Evolutionary conservation across 2,329 filamentous ascomycete genomes (phyloP), one percentile per base, ranked within the genome.

Genomic region (Diaporthe batatas): DNA sequence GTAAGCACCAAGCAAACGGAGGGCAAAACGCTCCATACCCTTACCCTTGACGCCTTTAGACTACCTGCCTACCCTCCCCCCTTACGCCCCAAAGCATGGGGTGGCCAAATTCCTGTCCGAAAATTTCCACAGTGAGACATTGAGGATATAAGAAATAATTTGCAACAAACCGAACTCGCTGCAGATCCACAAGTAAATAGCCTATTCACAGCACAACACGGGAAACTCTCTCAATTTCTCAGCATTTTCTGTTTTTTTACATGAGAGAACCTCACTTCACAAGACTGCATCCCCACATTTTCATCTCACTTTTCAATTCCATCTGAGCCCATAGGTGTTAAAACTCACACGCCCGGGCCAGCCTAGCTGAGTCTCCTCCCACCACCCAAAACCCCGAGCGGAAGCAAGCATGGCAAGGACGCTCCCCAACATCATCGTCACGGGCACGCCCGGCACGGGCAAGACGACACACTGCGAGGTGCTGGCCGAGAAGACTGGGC

Each of bases 391-490:
- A n/a, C n/a, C 34, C 34, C 2, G 36, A 39, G 36, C 12, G 36
- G 36, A 39, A 39, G 2, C 68, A 83, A 29, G 29, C 67, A 83
- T 77, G 72, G 83, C 85, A 80, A 85, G 90, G 77, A 84, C 81
- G 39, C 83, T 84, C 75, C 96, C 96, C 39, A 99, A 98, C 82
- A 94, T 99, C 79, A 93, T 99, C 77, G 88, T 99, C 76, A 98
- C 96, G 53, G 96, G 96, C 76, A 99, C 96, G 25, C 96, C 96
- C 0, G 96, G 96, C 71, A 94, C 97, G 36, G 96, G 96, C 79
- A 99, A 99, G 86, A 98, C 95, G 23, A 97, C 94, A 10, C 95
- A 98, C 82, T 94, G 93, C 80, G 94, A 97, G 82, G 88, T 91
- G 78, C 86, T 99, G 64, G 94, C 94, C 8, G 87, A 92, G 79